Conservation (phyloP, 768 basidiomycete genomes). For the Strobilomyces dryophilus region DNA sequence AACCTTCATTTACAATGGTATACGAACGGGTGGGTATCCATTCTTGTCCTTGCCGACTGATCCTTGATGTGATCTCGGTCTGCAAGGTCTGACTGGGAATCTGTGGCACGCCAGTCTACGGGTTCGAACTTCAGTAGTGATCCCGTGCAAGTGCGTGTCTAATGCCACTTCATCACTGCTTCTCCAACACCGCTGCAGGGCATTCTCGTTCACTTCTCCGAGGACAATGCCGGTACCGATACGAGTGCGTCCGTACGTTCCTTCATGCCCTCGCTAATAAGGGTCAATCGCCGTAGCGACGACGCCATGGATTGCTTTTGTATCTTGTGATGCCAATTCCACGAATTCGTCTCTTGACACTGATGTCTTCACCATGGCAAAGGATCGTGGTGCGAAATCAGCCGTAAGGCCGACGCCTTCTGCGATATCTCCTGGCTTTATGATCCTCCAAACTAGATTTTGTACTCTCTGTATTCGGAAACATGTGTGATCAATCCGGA, state of each 20-base stretch:
- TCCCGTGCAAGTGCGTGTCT: conserved; percentile 48
- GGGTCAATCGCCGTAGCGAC: conserved; percentile 39
- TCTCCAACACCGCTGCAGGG: conserved; percentile 44
- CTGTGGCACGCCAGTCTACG: conserved; percentile 49
- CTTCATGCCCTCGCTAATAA: conserved; percentile 8
- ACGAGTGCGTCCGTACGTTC: conserved; percentile 47
- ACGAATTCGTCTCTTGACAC: conserved; percentile 53
- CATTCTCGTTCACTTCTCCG: conserved; percentile 80
- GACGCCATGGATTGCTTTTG: conserved; percentile 90
- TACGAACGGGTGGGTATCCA: conserved; percentile 39
- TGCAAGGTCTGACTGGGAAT: conserved; percentile 46
- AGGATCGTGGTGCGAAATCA: conserved; percentile 73
- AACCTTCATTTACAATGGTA: conserved; percentile 61
- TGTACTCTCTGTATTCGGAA: conserved; percentile 71
- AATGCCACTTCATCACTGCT: not conserved
- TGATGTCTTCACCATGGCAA: conserved; percentile 83
- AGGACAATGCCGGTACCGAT: conserved; percentile 44
- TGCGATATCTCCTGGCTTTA: not conserved
- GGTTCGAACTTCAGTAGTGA: conserved; percentile 43
- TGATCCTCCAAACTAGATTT: conserved; percentile 42
- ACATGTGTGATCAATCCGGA: conserved; percentile 74
- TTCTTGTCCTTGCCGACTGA: not conserved
- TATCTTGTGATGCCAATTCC: conserved; percentile 77
- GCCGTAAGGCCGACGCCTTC: conserved; percentile 48
- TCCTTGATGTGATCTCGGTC: conserved; percentile 8